A percentile compares a stretch with the other conserved stretches of the same genome.
phyloP scores from a whole-genome alignment of 805 yeast species.

The Cyberlindnera samutprakarnensis region DNA sequence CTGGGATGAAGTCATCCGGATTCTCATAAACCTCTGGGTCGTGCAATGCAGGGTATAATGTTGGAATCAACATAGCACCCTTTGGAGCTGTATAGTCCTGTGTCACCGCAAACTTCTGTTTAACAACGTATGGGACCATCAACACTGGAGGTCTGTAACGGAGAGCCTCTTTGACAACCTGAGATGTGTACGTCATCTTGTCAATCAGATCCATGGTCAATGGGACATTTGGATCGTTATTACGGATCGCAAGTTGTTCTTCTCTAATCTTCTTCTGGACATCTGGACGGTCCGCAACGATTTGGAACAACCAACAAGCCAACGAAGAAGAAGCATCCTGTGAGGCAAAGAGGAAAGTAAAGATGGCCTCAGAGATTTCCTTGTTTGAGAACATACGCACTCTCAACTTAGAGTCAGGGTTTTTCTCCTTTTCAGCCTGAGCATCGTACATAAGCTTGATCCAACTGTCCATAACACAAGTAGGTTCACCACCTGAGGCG shows the following conservation, averaged over 20 bases:
- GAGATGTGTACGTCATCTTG: conserved; percentile 78
- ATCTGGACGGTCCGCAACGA: conserved; percentile 93
- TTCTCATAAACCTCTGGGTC: conserved; percentile 95
- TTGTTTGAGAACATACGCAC: conserved; percentile 80
- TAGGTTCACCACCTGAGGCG: conserved; percentile 67
- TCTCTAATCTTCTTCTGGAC: conserved; percentile 78
- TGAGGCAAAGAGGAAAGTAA: conserved; percentile 94
- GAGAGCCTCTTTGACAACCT: conserved; percentile 87
- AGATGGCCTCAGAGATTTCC: conserved; percentile 93
- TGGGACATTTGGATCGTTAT: conserved; percentile 58
- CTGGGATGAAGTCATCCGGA: conserved; percentile 93
- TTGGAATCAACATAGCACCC: conserved; percentile 96
- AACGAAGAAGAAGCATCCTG: conserved; percentile 97
- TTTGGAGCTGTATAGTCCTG: conserved; percentile 87
- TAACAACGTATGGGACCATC: conserved; percentile 96
- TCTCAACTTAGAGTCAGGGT: conserved; percentile 46
- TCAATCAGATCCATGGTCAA: conserved; percentile 71
- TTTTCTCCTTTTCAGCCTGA: conserved; percentile 37
- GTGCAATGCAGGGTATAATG: conserved; percentile 91
- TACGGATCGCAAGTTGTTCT: conserved; percentile 82
- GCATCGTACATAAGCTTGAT: conserved; percentile 76
- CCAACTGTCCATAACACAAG: conserved; percentile 96
- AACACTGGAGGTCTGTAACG: conserved; percentile 96
- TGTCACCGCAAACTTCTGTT: conserved; percentile 77
- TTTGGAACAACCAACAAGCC: conserved; percentile 97